Evolutionary conservation across 176 grass and related monocot species (phyloP).

Genomic region (Hordeum vulgare): MorexV3_pseudomolecules_assembly NC_058520.1:37190170-37190669

Average conservation of each 20-base stretch:
- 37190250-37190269: neutral
- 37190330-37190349: neutral
- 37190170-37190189: conserved; percentile 90
- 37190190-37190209: neutral
- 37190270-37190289: neutral
- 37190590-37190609: conserved; percentile 96
- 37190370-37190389: neutral
- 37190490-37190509: conserved; percentile 74
- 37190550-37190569: conserved; percentile 73
- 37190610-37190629: conserved; percentile 66
- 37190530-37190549: conserved; percentile 74
- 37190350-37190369: neutral
- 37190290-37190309: neutral
- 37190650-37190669: neutral
- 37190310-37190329: neutral
- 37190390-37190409: neutral
- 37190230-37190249: neutral
- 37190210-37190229: neutral
- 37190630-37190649: neutral
- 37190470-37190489: conserved; percentile 69
- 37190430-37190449: no score
- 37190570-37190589: conserved; percentile 85
- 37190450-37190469: conserved; percentile 60
- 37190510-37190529: conserved; percentile 55
- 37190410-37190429: no score